Base-by-base conservation (phyloP, 257 asterid species). In the Paraleonurus japonicus region DNA sequence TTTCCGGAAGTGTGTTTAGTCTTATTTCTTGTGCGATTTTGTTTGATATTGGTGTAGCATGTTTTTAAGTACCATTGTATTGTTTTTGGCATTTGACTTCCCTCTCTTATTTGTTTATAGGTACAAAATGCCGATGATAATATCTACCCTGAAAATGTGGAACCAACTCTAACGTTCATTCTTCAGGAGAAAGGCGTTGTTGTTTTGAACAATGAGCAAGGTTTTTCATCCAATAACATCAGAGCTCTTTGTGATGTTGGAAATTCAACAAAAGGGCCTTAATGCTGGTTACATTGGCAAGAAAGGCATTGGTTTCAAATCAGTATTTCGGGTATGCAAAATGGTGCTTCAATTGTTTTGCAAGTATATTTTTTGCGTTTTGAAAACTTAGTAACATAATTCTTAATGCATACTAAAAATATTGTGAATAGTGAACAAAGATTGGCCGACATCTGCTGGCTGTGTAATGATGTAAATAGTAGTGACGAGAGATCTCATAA, bases 41-140 rank as follows among this genome's bases (percentile, higher is more conserved):
- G 19, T 57, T 57, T 23, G 20, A 57, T 57, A 27, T 12, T 57
- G 19, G 19, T 20, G 63, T 24, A 26, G 16, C 63, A 26, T 57
- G 19, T 63, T 15, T 27, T 58, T 47, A 2, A 35, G 12, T 63
- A 37, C 55, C 30, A 28, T 32, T 32, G 19, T 7, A 62, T 64
- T 76, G 62, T 61, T 74, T 22, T 62, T 24, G 54, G 67, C 32
- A 22, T n/a, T 64, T 69, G 55, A 19, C 23, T 71, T 61, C 61
- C 65, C 59, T 59, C 15, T 54, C 59, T 71, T 60, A 60, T 75
- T 71, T 67, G 50, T 37, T 22, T 73, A 2, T 24, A 95, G 99
- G 98, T 95, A 75, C 99, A 95, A 80, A 95, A 95, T 87, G 99
- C 99, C 15, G 99, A 95, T 85, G 99, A 95, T 77, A 95, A 95